A percentile compares a stretch with the other conserved stretches of the same genome.
Conservation (phyloP, 371 early-diverging fungal genomes). For the Rhizopus microsporus region DNA sequence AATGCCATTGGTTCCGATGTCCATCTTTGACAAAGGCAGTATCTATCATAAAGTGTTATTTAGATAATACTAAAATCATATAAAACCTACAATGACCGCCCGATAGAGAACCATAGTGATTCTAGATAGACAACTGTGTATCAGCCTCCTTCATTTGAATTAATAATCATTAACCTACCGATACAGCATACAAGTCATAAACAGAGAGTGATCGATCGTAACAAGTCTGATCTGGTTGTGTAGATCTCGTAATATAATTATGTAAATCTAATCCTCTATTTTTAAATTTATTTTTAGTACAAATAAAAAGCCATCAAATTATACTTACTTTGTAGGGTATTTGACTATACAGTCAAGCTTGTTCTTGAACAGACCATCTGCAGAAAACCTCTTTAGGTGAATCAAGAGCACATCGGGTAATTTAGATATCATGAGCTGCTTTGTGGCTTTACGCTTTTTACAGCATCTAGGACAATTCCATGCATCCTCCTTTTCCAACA, state of each 20-base stretch:
- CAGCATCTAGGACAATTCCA: conserved; percentile 92
- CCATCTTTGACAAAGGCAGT: conserved; percentile 88
- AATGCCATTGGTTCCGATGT: conserved; percentile 82
- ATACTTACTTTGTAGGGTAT: conserved; percentile 69
- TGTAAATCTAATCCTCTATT: conserved; percentile 39
- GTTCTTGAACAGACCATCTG: conserved; percentile 89
- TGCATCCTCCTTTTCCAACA: conserved; percentile 85
- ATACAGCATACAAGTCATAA: conserved; percentile 92
- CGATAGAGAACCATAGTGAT: conserved; percentile 90
- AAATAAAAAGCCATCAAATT: too few species aligned
- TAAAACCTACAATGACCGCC: conserved; percentile 81
- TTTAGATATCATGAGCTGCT: conserved; percentile 74
- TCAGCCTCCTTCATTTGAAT: background rate
- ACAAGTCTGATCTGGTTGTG: conserved; percentile 22
- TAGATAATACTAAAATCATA: background rate
- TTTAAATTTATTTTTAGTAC: background rate
- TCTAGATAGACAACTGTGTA: too few species aligned
- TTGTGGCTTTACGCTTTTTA: conserved; percentile 69
- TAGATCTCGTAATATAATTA: conserved; percentile 33
- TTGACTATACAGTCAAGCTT: conserved; percentile 88
- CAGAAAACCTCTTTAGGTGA: conserved; percentile 94
- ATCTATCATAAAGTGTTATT: conserved; percentile 39
- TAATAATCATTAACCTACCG: conserved; percentile 43
- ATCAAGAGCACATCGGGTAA: conserved; percentile 89
- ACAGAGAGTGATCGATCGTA: conserved; percentile 26